Evolutionary conservation across 371 early-diverging fungal genomes (phyloP).

Genomic region (Neoconidiobolus thromboides): DNA sequence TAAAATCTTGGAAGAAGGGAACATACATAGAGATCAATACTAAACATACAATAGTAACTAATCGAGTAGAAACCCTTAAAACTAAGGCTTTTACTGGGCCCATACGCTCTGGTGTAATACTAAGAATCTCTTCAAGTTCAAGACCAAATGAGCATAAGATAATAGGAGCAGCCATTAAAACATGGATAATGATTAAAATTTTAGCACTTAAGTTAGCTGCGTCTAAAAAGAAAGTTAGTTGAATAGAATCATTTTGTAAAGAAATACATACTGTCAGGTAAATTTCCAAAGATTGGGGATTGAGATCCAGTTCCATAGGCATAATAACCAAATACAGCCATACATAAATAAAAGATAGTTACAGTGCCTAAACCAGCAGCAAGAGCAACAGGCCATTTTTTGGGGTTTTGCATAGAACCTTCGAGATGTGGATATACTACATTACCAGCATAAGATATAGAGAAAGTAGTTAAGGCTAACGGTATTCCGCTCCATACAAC

Average conservation of each 20-base stretch:
- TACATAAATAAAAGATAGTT: constrained; percentile 49
- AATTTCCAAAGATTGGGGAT: constrained; percentile 52
- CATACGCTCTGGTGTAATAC: constrained; percentile 31
- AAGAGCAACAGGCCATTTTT: constrained; percentile 48
- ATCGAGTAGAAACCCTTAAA: constrained; percentile 28
- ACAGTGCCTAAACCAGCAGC: constrained; percentile 43
- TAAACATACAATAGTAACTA: constrained; percentile 31
- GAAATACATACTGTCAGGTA: constrained; percentile 39
- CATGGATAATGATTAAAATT: constrained; percentile 59
- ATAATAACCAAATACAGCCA: constrained; percentile 61
- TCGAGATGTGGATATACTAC: constrained; percentile 71
- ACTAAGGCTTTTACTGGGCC: constrained; percentile 23
- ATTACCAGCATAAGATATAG: constrained; percentile 64
- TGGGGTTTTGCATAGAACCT: constrained; percentile 57
- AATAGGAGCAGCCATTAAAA: constrained; percentile 61
- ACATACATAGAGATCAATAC: constrained; percentile 37
- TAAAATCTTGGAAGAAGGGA: constrained; percentile 58
- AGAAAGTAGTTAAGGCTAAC: constrained; percentile 31
- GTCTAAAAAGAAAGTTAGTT: constrained; percentile 11
- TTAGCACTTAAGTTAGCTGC: constrained; percentile 38
- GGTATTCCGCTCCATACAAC: constrained; percentile 25
- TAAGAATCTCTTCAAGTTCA: constrained; percentile 53
- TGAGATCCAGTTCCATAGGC: constrained; percentile 47
- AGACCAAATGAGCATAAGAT: constrained; percentile 56
- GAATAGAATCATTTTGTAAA: constrained; percentile 11